Evolutionary conservation across 1,284 basidiomycete species (phyloP), one percentile per base, ranked within the genome.

Genomic region (Heterobasidion occidentale): DNA sequence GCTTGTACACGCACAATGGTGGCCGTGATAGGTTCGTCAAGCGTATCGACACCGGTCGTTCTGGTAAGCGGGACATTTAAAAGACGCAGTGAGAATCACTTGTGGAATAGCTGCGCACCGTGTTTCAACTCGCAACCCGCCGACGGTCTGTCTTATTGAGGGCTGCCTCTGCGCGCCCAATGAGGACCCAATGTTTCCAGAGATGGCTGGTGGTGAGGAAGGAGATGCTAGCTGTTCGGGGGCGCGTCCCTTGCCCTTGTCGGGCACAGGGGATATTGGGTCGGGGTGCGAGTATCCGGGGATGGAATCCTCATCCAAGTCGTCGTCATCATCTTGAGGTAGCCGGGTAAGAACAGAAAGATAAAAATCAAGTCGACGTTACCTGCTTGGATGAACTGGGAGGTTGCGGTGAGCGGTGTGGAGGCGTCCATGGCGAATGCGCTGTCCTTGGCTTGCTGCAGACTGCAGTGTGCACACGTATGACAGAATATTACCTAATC

Each of bases 11-110:
- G 62, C 62, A 95, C 94, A 62, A 98, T 94, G 0, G 94, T 97
- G 17, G 83, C 80, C 8, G 84, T 83, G 14, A 97, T 82, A 1
- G 94, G 93, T 69, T 98, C 94, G 65, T 97, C 94, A 33, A 98
- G 78, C 0, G 94, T 96, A 64, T 94, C 88, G 14, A 77, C 78
- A 7, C 90, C 90, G 7, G 90, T 80, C 69, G 86, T 91, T 64
- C 90, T 90, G 56, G 51, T 27, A 19, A 42, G 49, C 19, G n/a
- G 51, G 34, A 52, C n/a, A n/a, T 46, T 46, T 14, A 52, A 44
- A 44, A 52, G 49, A 54, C 7, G n/a, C n/a, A 4, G 12, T 42
- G n/a, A 42, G 7, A 4, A 12, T 42, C 5, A n/a, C 38, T 11
- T 42, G 12, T 11, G 27, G 27, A 27, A 33, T 17, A 2, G n/a